Evolutionary conservation across 176 grass and related monocot species (phyloP), one percentile per base, ranked within the genome.

Genomic region (Phragmites australis): DNA sequence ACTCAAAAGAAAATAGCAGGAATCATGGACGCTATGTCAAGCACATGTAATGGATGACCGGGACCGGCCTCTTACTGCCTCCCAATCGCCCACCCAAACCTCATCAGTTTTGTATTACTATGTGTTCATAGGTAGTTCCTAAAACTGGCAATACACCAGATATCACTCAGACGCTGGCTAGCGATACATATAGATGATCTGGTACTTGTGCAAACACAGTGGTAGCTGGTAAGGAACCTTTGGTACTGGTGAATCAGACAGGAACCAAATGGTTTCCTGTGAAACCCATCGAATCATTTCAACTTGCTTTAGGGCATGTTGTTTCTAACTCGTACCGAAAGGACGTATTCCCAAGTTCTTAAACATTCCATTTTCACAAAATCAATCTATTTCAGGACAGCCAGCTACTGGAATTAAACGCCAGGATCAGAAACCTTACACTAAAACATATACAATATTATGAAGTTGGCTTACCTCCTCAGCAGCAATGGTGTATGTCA

Each of bases 401-500:
- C 48, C 43, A 67, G 32, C 18, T 6, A 50, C 8, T 51, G 9
- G 19, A 53, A 13, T 0, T 25, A 74, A 56, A 51, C 5, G 3
- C 9, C 17, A 67, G 0, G 15, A 21, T 37, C 62, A 10, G 64
- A 70, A 29, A 50, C 21, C n/a, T 68, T 48, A 42, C 49, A 72
- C 11, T 57, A 8, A 44, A 69, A 59, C 16, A 68, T 51, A 84
- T 16, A 72, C n/a, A 19, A 77, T 71, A 34, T 69, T 27, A 81
- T 65, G 41, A 79, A 51, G 63, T 88, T 71, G 29, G 69, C 79
- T 83, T 70, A 99, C 97, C 88, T 99, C 97, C 52, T 99, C 97
- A 49, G 88, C 74, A 72, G 88, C 78, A 86, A 95, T 92, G 75
- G 89, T 94, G 62, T 92, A 91, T 47, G 83, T 83, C 85, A 99